Evolutionary conservation across 768 basidiomycete species (phyloP).

Genomic region (Crepidotus variabilis): DNA sequence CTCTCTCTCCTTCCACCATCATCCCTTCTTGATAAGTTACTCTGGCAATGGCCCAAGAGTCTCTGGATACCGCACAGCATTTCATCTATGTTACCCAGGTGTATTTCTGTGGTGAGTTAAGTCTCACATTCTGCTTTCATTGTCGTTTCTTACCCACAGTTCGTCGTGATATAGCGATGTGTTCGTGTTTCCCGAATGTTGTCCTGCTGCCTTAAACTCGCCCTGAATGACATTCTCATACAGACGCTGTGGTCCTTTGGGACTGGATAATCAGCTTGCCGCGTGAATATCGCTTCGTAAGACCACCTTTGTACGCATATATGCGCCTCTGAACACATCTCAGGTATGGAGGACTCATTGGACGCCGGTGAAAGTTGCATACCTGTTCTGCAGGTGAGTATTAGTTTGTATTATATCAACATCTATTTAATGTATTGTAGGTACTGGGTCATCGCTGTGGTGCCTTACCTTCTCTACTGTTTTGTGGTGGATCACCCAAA

Average conservation of each 20-base stretch:
- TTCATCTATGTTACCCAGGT: slow-evolving; percentile 81
- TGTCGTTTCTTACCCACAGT: slow-evolving; percentile 15
- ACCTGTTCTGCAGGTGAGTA: slow-evolving; percentile 77
- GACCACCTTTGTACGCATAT: slow-evolving; percentile 21
- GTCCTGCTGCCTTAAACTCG: slow-evolving; percentile 20
- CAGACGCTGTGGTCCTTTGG: slow-evolving; percentile 81
- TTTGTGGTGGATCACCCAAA: slow-evolving; percentile 68
- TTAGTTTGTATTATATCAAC: slow-evolving; percentile 16
- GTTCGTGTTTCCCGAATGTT: slow-evolving; percentile 34
- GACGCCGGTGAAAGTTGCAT: slow-evolving; percentile 81
- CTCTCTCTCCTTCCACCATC: slow-evolving; percentile 20
- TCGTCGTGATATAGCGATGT: slow-evolving; percentile 59
- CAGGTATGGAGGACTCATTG: slow-evolving; percentile 82
- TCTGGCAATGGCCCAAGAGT: slow-evolving; percentile 31
- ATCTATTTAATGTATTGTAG: slow-evolving; percentile 33
- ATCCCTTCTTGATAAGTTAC: slow-evolving; percentile 20
- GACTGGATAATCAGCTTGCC: slow-evolving; percentile 81
- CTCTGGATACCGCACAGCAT: slow-evolving; percentile 58
- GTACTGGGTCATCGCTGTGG: slow-evolving; percentile 80
- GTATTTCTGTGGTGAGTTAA: slow-evolving; percentile 75
- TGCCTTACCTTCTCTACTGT: slow-evolving; percentile 74
- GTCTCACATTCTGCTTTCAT: slow-evolving; percentile 19
- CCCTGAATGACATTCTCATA: slow-evolving; percentile 23
- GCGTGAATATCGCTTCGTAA: slow-evolving; percentile 74
- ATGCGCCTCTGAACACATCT: slow-evolving; percentile 15